Base-by-base conservation (phyloP, 805 yeast genomes). In the Candida golubevii region DNA sequence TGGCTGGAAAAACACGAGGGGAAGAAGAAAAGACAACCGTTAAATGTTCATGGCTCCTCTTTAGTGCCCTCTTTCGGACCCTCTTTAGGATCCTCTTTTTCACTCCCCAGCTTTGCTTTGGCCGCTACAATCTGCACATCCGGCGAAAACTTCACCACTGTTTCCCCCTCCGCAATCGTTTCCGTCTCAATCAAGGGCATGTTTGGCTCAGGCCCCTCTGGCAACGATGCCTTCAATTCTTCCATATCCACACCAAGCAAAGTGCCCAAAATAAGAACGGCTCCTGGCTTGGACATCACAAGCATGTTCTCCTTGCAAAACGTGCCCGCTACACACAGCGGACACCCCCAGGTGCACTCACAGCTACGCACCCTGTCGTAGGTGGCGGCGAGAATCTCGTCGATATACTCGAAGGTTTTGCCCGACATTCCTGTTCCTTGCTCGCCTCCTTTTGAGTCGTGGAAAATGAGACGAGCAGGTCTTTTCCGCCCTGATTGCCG, bases 201-300 rank as follows among this genome's bases (percentile, higher is more conserved):
- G 53, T 85, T 85, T 2, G 73, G 75, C 51, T 85, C 95, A 0
- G 95, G 93, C 0, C 93, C 93, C 58, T 78, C 78, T 1, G 75
- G 74, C 5, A 85, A 73, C 18, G 68, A 67, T 27, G 74, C 69
- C 18, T 45, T 45, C 15, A 71, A 42, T 45, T 72, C 58, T 15
- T 78, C 75, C 9, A 82, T 46, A 26, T 69, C 70, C 27, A 72
- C 65, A 0, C 88, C 90, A 27, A 83, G 57, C 6, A 93, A 69
- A 12, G 71, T 58, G 12, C 83, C 80, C 12, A 90, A 55, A 7
- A 91, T 79, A 1, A 91, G 72, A 11, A 77, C 65, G 0, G 96
- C 88, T 0, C 93, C 98, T 10, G 85, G 83, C 56, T 91, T 93
- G 0, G 97, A 88, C 50, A 91, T 67, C 7, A 93, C 98, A 42